These are phyloP conservation scores for Calonectria ilicicola DNA, from an alignment of 2,329 filamentous ascomycete species.

Conservation along the genomic window DNA sequence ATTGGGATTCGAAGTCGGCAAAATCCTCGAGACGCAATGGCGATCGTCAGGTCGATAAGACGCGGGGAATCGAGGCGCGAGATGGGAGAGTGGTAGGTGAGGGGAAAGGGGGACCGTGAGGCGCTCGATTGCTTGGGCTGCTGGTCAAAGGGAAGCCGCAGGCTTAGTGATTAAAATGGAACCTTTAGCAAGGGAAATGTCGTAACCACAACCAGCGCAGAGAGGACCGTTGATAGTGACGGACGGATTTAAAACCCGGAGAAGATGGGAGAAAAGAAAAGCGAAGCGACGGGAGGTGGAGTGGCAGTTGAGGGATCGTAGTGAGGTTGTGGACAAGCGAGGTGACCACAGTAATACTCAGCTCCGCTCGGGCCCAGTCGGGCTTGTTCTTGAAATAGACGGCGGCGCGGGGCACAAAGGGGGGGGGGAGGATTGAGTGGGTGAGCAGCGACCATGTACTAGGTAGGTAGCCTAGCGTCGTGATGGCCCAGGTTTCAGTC, in stretches of 20 bases:
- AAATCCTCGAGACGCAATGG: slow-evolving; percentile 25
- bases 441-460: slow-evolving; percentile 20
- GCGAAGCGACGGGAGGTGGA: slow-evolving; percentile 14
- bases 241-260: slow-evolving; percentile 22
- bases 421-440: slow-evolving; percentile 21
- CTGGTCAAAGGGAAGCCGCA: slow-evolving; percentile 34
- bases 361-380: slow-evolving; percentile 41
- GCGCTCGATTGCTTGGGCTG: slow-evolving; percentile 41
- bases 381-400: slow-evolving; percentile 37
- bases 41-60: slow-evolving; percentile 18
- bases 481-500: slow-evolving; percentile 45
- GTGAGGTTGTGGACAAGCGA: slow-evolving; percentile 29
- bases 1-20: slow-evolving; percentile 6
- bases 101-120: slow-evolving; percentile 37
- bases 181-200: slow-evolving; percentile 37
- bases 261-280: slow-evolving; percentile 13
- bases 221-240: slow-evolving; percentile 12
- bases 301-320: slow-evolving; percentile 28
- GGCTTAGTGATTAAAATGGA: slow-evolving; percentile 28
- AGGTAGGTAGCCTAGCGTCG: slow-evolving; percentile 32
- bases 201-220: slow-evolving; percentile 22
- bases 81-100: slow-evolving; percentile 22
- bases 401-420: slow-evolving; percentile 41
- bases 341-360: slow-evolving; percentile 34
- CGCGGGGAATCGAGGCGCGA: slow-evolving; percentile 11